A percentile compares a stretch with the other conserved stretches of the same genome.
Conservation (phyloP, 2,329 filamentous ascomycete genomes). For the Orbilia oligospora region DNA sequence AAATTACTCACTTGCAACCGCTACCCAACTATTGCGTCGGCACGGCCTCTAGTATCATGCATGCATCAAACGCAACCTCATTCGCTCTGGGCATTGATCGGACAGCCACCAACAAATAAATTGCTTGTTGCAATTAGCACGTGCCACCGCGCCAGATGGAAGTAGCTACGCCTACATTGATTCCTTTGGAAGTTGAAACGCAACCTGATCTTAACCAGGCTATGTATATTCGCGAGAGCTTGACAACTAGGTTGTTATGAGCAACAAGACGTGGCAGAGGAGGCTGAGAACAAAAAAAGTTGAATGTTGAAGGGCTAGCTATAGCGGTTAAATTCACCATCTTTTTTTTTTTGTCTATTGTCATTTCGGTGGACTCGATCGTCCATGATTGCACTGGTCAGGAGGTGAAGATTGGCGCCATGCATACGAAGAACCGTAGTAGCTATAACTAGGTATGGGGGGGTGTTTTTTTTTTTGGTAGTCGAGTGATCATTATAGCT, state of each 20-base stretch:
- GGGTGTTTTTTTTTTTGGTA: too few relatives aligned
- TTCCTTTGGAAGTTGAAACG: not conserved
- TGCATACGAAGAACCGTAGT: not conserved
- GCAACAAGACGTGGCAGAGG: not conserved
- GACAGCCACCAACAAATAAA: not conserved
- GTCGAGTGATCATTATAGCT: not conserved
- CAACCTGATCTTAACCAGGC: not conserved
- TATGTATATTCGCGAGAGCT: not conserved
- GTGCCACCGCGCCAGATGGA: not conserved
- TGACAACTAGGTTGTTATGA: not conserved
- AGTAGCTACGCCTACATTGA: not conserved
- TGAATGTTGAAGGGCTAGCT: not conserved
- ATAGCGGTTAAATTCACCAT: not conserved
- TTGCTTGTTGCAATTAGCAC: not conserved
- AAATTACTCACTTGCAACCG: too few relatives aligned
- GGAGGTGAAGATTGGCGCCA: conserved; percentile 5
- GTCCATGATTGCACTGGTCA: not conserved
- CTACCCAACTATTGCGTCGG: too few relatives aligned
- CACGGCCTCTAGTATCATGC: too few relatives aligned
- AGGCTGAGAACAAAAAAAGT: not conserved
- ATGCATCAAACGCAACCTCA: not conserved
- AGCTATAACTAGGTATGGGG: too few relatives aligned
- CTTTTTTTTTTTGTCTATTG: not conserved
- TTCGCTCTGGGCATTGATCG: too few relatives aligned
- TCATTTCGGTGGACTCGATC: not conserved